A percentile compares a stretch with the other conserved stretches of the same genome.
Conservation (phyloP, 2,329 filamentous ascomycete genomes). For the Beauveria scarabaeidicola region DNA sequence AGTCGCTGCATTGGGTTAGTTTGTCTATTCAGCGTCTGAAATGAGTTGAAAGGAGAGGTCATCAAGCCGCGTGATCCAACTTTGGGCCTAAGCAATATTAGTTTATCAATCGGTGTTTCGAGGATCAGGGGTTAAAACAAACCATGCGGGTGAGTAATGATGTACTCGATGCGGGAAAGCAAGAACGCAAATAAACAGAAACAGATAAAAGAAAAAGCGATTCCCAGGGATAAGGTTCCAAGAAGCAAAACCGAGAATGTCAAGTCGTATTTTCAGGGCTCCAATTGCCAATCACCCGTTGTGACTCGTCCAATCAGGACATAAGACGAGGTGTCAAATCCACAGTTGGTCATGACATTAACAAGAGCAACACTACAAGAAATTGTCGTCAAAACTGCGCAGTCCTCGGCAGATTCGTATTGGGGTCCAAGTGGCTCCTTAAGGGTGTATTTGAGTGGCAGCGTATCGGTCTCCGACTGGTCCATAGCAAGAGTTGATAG, state of each 20-base stretch:
- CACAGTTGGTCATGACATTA: not conserved
- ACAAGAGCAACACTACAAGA: not conserved
- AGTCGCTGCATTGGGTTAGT: conserved; percentile 51
- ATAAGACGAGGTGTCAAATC: not conserved
- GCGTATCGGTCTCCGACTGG: not conserved
- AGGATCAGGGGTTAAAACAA: conserved; percentile 18
- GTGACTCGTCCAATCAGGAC: not conserved
- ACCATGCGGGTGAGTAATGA: conserved; percentile 12
- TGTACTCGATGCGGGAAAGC: not conserved
- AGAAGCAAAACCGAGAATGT: not conserved
- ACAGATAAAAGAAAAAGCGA: not conserved
- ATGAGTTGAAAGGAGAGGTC: conserved; percentile 24
- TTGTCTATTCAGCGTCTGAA: conserved; percentile 38
- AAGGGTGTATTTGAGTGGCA: not conserved
- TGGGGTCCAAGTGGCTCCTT: not conserved
- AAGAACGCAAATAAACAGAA: not conserved
- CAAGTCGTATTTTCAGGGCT: not conserved
- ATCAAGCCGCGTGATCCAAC: conserved; percentile 39
- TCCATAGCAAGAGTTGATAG: not conserved
- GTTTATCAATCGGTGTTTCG: not conserved
- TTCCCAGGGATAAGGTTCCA: not conserved
- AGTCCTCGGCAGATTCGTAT: not conserved
- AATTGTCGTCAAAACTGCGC: not conserved
- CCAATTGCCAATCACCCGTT: not conserved
- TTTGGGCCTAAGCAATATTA: conserved; percentile 40